Evolutionary conservation across 1,284 basidiomycete genomes (phyloP).

Genomic region (Rhodotorula sp.): DNA sequence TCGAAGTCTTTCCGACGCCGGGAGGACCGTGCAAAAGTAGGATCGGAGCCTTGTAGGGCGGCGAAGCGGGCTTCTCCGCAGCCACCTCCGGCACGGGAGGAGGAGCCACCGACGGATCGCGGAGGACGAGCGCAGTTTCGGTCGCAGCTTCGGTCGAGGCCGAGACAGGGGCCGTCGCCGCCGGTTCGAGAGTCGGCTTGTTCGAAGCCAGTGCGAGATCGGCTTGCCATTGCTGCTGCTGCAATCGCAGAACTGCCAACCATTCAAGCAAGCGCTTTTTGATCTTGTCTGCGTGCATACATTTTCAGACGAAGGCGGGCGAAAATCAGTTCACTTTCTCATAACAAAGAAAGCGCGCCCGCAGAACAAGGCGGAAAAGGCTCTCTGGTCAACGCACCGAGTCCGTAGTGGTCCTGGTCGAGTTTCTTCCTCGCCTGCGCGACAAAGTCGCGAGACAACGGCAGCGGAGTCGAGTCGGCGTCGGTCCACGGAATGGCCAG

Average conservation of each 20-base stretch:
- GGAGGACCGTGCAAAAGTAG: slow-evolving; percentile 77
- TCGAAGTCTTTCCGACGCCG: slow-evolving; percentile 78
- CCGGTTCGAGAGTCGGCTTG: not conserved
- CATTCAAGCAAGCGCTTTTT: slow-evolving; percentile 53
- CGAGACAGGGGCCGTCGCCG: not conserved
- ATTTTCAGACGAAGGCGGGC: too few species aligned
- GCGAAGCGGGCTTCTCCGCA: slow-evolving; percentile 46
- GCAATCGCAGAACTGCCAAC: slow-evolving; percentile 51
- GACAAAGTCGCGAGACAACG: slow-evolving; percentile 35
- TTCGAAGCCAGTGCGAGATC: slow-evolving; percentile 9
- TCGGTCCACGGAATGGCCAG: slow-evolving; percentile 40
- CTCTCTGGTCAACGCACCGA: slow-evolving; percentile 31
- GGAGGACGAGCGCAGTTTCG: slow-evolving; percentile 23
- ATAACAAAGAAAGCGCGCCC: too few species aligned
- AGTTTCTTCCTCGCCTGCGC: slow-evolving; percentile 42
- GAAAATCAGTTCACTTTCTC: not conserved
- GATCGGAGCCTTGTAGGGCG: slow-evolving; percentile 64
- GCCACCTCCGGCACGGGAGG: not conserved
- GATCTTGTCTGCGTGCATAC: slow-evolving; percentile 47
- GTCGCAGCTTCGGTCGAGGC: slow-evolving; percentile 13
- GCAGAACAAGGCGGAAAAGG: too few species aligned
- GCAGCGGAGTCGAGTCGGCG: slow-evolving; percentile 30
- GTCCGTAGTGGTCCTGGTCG: slow-evolving; percentile 53
- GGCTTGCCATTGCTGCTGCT: slow-evolving; percentile 42
- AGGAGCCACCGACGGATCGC: slow-evolving; percentile 1